Percentiles rank a stretch among this genome's conserved stretches.
Conservation (phyloP, 106 monocot species). For the Allium fistulosum region DNA sequence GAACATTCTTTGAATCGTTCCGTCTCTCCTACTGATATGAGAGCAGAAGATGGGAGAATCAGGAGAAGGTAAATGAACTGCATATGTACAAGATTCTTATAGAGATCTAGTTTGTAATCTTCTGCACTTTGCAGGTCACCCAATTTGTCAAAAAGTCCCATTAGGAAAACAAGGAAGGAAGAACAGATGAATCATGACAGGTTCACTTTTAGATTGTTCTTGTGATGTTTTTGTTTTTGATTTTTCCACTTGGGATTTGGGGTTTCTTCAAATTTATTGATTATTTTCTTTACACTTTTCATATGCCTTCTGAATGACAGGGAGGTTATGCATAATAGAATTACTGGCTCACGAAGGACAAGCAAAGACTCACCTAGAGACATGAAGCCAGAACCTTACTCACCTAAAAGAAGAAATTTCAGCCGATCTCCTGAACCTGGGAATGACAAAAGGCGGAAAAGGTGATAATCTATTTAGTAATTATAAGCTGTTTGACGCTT, state of each 20-base stretch:
- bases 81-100: not conserved
- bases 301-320: conserved; percentile 8
- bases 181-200: conserved; percentile 17
- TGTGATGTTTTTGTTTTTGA: not conserved
- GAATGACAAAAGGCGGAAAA: no score
- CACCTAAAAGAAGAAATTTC: conserved; percentile 5
- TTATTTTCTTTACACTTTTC: not conserved
- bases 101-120: not conserved
- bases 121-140: conserved; percentile 5
- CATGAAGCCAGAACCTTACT: conserved; percentile 6
- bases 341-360: conserved; percentile 11
- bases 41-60: not conserved
- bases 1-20: conserved; percentile 4
- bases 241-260: conserved; percentile 4
- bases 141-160: conserved; percentile 24
- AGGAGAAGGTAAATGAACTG: conserved; percentile 6
- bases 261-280: not conserved
- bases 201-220: not conserved
- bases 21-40: not conserved
- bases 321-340: conserved; percentile 8
- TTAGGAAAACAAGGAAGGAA: conserved; percentile 14
- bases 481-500: no score
- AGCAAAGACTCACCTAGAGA: conserved; percentile 7
- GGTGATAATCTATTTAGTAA: no score
- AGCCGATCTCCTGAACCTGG: conserved; percentile 1